Conservation (phyloP, 306 rosid genomes). For the Medicago arabica region DNA sequence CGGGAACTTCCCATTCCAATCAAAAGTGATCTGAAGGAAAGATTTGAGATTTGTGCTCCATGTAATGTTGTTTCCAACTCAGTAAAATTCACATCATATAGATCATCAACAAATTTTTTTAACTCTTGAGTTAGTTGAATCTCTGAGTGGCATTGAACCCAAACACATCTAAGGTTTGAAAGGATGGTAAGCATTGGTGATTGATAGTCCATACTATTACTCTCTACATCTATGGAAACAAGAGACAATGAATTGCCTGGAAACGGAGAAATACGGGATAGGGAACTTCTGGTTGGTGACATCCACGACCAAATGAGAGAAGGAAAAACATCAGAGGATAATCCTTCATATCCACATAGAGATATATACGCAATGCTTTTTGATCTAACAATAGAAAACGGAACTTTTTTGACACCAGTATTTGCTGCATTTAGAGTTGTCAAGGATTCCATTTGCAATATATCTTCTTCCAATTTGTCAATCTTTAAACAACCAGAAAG, state of each 20-base stretch:
- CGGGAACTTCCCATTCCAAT: slow-evolving; percentile 32
- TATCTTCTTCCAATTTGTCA: slow-evolving; percentile 39
- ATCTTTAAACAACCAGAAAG: slow-evolving; percentile 47
- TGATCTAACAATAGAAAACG: slow-evolving; percentile 18
- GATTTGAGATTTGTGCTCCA: background rate
- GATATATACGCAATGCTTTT: slow-evolving; percentile 42
- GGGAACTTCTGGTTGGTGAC: slow-evolving; percentile 28
- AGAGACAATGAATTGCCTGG: background rate
- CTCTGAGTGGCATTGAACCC: background rate
- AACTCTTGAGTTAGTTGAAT: background rate
- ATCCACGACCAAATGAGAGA: slow-evolving; percentile 44
- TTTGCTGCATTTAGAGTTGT: slow-evolving; percentile 42
- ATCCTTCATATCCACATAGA: slow-evolving; percentile 49
- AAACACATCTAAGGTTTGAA: slow-evolving; percentile 5
- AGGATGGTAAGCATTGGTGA: background rate
- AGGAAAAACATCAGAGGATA: slow-evolving; percentile 36
- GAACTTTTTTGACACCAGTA: slow-evolving; percentile 41
- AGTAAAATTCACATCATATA: background rate
- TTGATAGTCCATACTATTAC: background rate
- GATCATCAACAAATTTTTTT: background rate
- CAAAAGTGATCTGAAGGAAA: slow-evolving; percentile 24
- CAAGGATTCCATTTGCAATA: slow-evolving; percentile 56
- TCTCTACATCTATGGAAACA: background rate
- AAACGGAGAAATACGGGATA: background rate
- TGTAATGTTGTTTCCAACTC: background rate